Base-by-base conservation (phyloP, 495 filamentous ascomycete species). In the Trichocladium uniseriatum region DNA sequence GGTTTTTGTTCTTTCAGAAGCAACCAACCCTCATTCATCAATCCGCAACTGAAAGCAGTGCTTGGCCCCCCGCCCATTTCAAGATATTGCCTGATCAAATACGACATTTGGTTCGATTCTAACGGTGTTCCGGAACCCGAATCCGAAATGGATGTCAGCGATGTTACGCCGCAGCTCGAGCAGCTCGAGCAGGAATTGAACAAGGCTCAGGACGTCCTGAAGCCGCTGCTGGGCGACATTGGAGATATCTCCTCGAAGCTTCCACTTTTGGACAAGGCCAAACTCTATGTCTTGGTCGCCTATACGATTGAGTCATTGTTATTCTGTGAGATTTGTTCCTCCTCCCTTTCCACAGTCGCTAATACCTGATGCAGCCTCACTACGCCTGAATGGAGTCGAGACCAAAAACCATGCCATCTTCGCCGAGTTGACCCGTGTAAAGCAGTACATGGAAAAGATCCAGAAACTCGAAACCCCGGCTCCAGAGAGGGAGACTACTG, bases 371-470 rank as follows among this genome's bases (percentile, higher is more conserved):
- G 18, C 49, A 94, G 87, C 86, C 35, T 84, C 87, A 53, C 69
- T 98, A 21, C 79, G 81, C 42, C 77, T 97, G 21, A 83, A 87
- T 55, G 88, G 83, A 38, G 78, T 82, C 8, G 78, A 94, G 60
- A 80, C 86, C 11, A 87, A 84, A 62, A 76, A 86, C 43, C 94
- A 97, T 59, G 78, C 89, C 20, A 78, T 97, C 46, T 91, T 86
- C 67, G 71, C 70, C 39, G 92, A 98, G 70, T 73, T 98, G 45
- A 80, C 78, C 5, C 79, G 92, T 41, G 83, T 96, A 43, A 87
- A 79, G 62, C 83, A 89, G 63, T 96, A 96, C 66, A 89, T 94
- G 59, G 79, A 80, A n/a, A 98, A 97, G 70, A 89, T 96, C 58
- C 85, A 94, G 61, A 66, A 67, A 13, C 63, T 69, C 8, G 76